Evolutionary conservation across 2,329 filamentous ascomycete species (phyloP).

Genomic region (Colletotrichum godetiae): DNA sequence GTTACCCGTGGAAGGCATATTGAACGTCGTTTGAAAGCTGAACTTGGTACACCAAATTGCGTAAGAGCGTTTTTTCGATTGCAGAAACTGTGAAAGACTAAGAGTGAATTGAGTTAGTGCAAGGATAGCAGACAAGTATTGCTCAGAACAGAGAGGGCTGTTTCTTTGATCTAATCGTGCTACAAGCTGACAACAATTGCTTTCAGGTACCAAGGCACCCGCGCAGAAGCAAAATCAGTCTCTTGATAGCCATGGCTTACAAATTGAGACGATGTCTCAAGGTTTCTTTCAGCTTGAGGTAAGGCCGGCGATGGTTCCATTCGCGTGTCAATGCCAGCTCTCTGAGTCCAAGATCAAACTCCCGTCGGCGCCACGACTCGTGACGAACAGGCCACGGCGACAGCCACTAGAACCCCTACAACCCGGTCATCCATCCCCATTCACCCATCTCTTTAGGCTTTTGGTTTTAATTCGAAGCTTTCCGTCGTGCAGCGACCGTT

Average conservation of each 20-base stretch:
- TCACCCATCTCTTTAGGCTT: not conserved
- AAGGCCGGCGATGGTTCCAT: not conserved
- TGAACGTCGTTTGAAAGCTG: not conserved
- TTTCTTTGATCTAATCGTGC: not conserved
- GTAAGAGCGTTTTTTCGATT: not conserved
- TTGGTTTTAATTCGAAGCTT: not conserved
- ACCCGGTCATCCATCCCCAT: no score
- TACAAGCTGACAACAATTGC: not conserved
- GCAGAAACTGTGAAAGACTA: not conserved
- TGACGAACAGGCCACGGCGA: not conserved
- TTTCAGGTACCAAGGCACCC: not conserved
- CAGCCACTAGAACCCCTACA: not conserved
- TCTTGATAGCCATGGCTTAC: not conserved
- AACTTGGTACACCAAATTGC: not conserved
- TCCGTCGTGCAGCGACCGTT: not conserved
- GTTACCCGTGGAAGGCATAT: not conserved
- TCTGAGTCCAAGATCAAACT: not conserved
- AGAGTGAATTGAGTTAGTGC: not conserved
- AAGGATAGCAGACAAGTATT: not conserved
- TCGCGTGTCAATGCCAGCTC: conserved; percentile 13
- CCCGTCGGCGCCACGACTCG: not conserved
- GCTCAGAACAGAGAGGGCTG: not conserved
- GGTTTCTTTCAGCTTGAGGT: not conserved
- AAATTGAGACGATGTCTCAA: not conserved
- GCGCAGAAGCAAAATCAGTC: not conserved